phyloP scores from a whole-genome alignment of 495 filamentous ascomycete genomes.

The Lepidopterella palustris region DNA sequence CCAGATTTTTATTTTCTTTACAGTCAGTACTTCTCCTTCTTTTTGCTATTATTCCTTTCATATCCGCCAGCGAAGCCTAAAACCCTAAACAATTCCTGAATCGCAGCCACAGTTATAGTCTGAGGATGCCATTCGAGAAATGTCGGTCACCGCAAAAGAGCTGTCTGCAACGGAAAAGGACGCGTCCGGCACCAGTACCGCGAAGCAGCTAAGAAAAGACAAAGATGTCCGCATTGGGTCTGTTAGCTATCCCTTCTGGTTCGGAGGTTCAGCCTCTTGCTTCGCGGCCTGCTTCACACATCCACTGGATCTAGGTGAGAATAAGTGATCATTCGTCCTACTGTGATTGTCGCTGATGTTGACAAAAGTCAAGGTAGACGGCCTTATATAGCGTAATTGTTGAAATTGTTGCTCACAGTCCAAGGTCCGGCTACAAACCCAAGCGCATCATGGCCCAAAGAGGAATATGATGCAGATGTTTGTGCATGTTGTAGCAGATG shows the following conservation, averaged over 20 bases:
- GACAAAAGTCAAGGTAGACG: slow-evolving; percentile 27
- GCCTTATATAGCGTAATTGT: background rate
- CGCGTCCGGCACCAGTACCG: too few species aligned
- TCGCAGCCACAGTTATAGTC: background rate
- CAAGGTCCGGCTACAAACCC: slow-evolving; percentile 82
- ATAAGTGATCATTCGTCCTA: slow-evolving; percentile 4
- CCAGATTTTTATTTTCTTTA: background rate
- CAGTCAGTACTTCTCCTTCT: background rate
- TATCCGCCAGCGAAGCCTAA: too few species aligned
- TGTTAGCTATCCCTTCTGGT: slow-evolving; percentile 67
- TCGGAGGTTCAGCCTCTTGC: slow-evolving; percentile 85
- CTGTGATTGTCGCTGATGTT: slow-evolving; percentile 3
- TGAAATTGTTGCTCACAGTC: background rate
- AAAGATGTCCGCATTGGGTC: slow-evolving; percentile 28
- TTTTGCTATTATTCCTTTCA: too few species aligned
- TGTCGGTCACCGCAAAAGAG: slow-evolving; percentile 31
- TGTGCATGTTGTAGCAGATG: slow-evolving; percentile 59
- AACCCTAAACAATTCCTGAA: background rate
- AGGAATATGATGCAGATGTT: slow-evolving; percentile 77
- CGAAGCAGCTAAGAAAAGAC: slow-evolving; percentile 24
- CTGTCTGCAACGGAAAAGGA: too few species aligned
- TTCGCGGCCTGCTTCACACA: slow-evolving; percentile 87
- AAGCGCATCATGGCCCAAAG: slow-evolving; percentile 29
- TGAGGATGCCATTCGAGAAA: slow-evolving; percentile 17
- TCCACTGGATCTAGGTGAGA: slow-evolving; percentile 73